phyloP scores from a whole-genome alignment of 306 rosid genomes.

The Comarum palustre region DNA sequence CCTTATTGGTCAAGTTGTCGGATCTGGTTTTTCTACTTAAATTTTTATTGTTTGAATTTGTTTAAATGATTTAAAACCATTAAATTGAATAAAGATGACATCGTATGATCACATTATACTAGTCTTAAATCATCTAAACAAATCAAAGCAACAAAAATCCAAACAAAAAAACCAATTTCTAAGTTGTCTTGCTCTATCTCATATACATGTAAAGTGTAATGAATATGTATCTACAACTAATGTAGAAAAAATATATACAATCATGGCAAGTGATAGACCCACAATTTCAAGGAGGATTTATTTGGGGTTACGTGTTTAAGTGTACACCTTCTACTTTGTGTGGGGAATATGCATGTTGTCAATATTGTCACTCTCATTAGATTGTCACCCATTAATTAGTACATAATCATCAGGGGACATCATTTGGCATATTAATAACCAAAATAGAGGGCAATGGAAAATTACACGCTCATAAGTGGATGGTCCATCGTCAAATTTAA shows the following conservation, averaged over 20 bases:
- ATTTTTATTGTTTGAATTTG: no score
- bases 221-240: background rate
- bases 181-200: background rate
- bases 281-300: background rate
- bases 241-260: background rate
- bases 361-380: slow-evolving; percentile 18
- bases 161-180: no score
- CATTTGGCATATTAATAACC: slow-evolving; percentile 13
- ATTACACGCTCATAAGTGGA: slow-evolving; percentile 16
- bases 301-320: background rate
- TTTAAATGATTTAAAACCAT: no score
- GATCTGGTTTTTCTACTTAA: no score
- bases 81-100: no score
- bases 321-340: slow-evolving; percentile 11
- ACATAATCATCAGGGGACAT: slow-evolving; percentile 21
- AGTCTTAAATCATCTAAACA: no score
- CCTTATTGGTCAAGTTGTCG: background rate
- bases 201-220: background rate
- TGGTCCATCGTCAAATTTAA: slow-evolving; percentile 21
- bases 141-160: no score
- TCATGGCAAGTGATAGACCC: background rate
- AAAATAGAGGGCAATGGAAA: background rate
- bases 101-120: no score
- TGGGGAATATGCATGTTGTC: slow-evolving; percentile 6
- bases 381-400: slow-evolving; percentile 20